phyloP scores from a whole-genome alignment of 2,329 filamentous ascomycete species.

The Byssoonygena ceratinophila region DNA sequence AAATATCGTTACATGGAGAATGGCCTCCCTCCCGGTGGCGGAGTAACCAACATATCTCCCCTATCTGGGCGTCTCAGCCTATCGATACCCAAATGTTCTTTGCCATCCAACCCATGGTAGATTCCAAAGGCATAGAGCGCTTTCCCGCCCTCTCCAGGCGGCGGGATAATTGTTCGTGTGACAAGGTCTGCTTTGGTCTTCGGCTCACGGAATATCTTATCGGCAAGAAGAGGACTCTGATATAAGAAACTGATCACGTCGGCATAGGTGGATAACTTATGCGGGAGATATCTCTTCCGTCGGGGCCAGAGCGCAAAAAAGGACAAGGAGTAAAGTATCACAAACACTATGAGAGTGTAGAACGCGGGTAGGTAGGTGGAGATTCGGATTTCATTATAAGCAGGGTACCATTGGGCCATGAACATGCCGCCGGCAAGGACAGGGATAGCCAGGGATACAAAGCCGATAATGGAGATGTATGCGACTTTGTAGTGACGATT shows the following conservation, averaged over 20 bases:
- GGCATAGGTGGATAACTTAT: slow-evolving; percentile 60
- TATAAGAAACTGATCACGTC: slow-evolving; percentile 70
- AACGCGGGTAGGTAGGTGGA: slow-evolving; percentile 64
- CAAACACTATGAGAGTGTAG: slow-evolving; percentile 60
- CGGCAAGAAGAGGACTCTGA: slow-evolving; percentile 58
- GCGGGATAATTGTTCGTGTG: slow-evolving; percentile 52
- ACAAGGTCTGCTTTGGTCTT: slow-evolving; percentile 58
- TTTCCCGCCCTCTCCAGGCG: slow-evolving; percentile 29
- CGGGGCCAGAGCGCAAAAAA: slow-evolving; percentile 52
- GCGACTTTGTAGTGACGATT: slow-evolving; percentile 51
- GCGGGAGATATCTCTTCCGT: slow-evolving; percentile 57
- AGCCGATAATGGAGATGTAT: slow-evolving; percentile 44
- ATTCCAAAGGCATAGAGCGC: slow-evolving; percentile 48
- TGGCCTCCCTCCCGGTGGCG: slow-evolving; percentile 5
- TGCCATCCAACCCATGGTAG: slow-evolving; percentile 48
- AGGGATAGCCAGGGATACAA: slow-evolving; percentile 45
- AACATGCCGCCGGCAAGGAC: slow-evolving; percentile 52
- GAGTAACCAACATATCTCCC: slow-evolving; percentile 25
- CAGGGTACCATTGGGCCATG: slow-evolving; percentile 49
- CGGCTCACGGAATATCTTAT: slow-evolving; percentile 61
- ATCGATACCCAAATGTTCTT: slow-evolving; percentile 51
- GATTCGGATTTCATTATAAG: slow-evolving; percentile 44
- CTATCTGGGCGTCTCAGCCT: slow-evolving; percentile 39
- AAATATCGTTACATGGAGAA: slow-evolving; percentile 4
- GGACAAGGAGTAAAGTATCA: slow-evolving; percentile 57